These are phyloP conservation scores for Cunninghamia lanceolata DNA, from an alignment of 75 land plant genomes.

Conservation along the genomic window DNA sequence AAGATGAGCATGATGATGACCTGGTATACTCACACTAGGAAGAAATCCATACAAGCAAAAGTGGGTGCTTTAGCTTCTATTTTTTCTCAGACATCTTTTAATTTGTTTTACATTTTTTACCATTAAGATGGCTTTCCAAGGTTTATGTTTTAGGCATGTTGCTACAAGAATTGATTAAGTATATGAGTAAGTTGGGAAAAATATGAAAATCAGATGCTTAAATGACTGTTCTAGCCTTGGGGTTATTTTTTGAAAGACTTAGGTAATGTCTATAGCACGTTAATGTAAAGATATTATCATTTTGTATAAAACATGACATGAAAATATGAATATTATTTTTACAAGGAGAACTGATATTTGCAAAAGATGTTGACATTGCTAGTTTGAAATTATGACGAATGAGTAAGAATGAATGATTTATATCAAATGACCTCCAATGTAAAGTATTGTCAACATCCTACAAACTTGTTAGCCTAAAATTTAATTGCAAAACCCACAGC, in stretches of 20 bases:
- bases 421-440: neutral
- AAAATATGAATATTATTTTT: constrained; percentile 2
- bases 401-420: neutral
- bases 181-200: neutral
- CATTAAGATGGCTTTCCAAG: neutral
- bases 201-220: neutral
- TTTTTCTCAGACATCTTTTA: neutral
- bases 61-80: constrained; percentile 34
- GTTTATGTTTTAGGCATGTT: neutral
- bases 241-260: neutral
- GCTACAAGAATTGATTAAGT: neutral
- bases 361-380: neutral
- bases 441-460: neutral
- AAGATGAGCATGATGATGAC: constrained; percentile 76
- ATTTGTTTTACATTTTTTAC: neutral
- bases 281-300: neutral
- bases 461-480: neutral
- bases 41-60: constrained; percentile 41
- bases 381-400: neutral
- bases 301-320: neutral
- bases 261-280: neutral
- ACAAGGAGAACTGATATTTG: neutral
- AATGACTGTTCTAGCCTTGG: neutral
- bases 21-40: constrained; percentile 41
- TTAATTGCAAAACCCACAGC: neutral